Evolutionary conservation across 1,284 basidiomycete genomes (phyloP).

Genomic region (Leccinum pachyderme): DNA sequence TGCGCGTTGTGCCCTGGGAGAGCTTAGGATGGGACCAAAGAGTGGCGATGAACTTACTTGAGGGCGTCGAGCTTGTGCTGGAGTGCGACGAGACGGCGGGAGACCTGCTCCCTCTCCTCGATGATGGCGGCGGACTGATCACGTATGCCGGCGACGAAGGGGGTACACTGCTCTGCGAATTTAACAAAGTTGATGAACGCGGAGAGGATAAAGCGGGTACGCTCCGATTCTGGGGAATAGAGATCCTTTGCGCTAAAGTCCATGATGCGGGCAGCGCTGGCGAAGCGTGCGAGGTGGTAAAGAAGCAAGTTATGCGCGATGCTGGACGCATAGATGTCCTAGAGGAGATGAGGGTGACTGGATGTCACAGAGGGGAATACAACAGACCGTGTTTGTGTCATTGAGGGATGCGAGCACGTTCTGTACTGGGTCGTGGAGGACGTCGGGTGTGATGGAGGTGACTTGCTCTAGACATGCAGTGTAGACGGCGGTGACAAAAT

Average conservation of each 20-base stretch:
- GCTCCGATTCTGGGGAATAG: conserved; percentile 64
- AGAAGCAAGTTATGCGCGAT: conserved; percentile 62
- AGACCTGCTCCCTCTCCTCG: conserved; percentile 54
- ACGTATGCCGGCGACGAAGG: conserved; percentile 59
- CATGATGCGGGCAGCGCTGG: conserved; percentile 69
- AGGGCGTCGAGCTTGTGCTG: conserved; percentile 56
- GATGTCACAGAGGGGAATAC: rapidly evolving
- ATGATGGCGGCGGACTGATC: conserved; percentile 56
- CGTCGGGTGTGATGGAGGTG: conserved; percentile 60
- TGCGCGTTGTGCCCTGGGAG: conserved; percentile 57
- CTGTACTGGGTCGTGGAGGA: conserved; percentile 59
- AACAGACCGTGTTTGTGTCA: conserved; percentile 54
- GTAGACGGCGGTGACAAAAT: conserved; percentile 70
- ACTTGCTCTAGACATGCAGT: conserved; percentile 68
- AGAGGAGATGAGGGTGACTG: neutral
- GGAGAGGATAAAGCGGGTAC: conserved; percentile 73
- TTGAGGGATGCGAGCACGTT: conserved; percentile 51
- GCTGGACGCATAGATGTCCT: conserved; percentile 65
- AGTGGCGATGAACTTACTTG: conserved; percentile 47
- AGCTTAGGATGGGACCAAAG: neutral
- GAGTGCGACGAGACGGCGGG: conserved; percentile 50
- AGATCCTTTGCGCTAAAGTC: conserved; percentile 80
- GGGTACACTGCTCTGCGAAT: conserved; percentile 74
- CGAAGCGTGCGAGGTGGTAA: conserved; percentile 69
- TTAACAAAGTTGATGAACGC: conserved; percentile 93